phyloP scores from a whole-genome alignment of 2,329 filamentous ascomycete genomes.

The Sarocladium brachiariae region DNA sequence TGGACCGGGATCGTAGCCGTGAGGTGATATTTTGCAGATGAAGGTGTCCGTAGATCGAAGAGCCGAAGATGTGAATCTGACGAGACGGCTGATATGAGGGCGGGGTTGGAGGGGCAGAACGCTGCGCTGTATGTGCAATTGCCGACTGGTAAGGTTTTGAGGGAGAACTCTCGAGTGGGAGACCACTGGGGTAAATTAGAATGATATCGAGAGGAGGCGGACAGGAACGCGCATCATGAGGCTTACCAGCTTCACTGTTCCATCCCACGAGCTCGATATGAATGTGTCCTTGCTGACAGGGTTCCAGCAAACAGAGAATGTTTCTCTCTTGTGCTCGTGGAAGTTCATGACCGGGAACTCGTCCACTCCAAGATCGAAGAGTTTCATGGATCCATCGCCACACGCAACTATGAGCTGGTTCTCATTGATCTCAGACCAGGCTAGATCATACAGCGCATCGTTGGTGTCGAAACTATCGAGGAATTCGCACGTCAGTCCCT shows the following conservation, averaged over 20 bases:
- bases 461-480: constrained; percentile 82
- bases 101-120: constrained; percentile 82
- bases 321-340: constrained; percentile 87
- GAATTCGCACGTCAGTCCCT: background rate
- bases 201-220: background rate
- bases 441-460: constrained; percentile 89
- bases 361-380: constrained; percentile 77
- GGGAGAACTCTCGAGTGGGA: constrained; percentile 64
- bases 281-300: constrained; percentile 86
- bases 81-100: constrained; percentile 78
- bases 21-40: constrained; percentile 81
- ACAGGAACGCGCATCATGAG: background rate
- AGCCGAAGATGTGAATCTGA: constrained; percentile 84
- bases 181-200: constrained; percentile 57
- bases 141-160: constrained; percentile 83
- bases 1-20: constrained; percentile 79
- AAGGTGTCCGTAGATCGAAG: constrained; percentile 84
- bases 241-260: constrained; percentile 76
- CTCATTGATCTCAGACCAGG: constrained; percentile 95
- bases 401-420: constrained; percentile 86
- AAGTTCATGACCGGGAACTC: constrained; percentile 88
- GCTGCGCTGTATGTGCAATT: constrained; percentile 91
- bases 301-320: constrained; percentile 91
- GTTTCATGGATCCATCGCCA: constrained; percentile 89
- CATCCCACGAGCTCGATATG: constrained; percentile 90